Evolutionary conservation across 345 rosid species (phyloP), one percentile per base, ranked within the genome.

Genomic region (Citrus glauca): DNA sequence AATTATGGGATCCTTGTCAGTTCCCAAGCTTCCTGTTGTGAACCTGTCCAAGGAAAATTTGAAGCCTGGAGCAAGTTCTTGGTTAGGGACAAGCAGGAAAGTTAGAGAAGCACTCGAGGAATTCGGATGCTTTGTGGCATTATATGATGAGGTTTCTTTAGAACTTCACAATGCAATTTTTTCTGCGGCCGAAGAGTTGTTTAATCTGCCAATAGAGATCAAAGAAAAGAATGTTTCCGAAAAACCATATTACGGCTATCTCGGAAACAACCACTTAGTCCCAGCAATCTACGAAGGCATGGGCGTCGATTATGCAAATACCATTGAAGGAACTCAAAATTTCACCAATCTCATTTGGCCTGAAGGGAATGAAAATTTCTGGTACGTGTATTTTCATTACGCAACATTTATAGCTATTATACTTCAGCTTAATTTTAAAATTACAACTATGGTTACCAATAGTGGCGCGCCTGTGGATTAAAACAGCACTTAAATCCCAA

Each of bases 341-440:
- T 88, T 91, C 77, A 73, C 89, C 33, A 60, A 71, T 13, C 74
- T 84, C 73, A 81, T 91, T 87, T 88, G 90, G 91, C 91, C 93
- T 11, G 66, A 73, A 14, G 90, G 90, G 66, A 83, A 91, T 25
- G 77, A 82, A 28, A 66, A 28, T 2, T 86, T 89, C 73, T 78
- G 87, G 90, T 89, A 80, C 40, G 75, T 30, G 14, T 20, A 45
- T 45, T 45, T 45, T 45, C 17, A 45, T 45, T 45, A 3, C 1
- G 50, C 50, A 45, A 45, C 57, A 53, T 53, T 53, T 53, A 5
- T 53, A 53, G 56, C 20, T 50, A 50, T 50, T 4, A 17, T 50
- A 14, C 20, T 50, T 50, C 20, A 50, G 2, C 20, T 3, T 14
- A 50, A 50, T 5, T 50, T 50, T 50, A 17, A 50, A 50, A 50